Evolutionary conservation across 164 flowering plant genomes (phyloP).

Genomic region (Aristolochia fimbriata): DNA sequence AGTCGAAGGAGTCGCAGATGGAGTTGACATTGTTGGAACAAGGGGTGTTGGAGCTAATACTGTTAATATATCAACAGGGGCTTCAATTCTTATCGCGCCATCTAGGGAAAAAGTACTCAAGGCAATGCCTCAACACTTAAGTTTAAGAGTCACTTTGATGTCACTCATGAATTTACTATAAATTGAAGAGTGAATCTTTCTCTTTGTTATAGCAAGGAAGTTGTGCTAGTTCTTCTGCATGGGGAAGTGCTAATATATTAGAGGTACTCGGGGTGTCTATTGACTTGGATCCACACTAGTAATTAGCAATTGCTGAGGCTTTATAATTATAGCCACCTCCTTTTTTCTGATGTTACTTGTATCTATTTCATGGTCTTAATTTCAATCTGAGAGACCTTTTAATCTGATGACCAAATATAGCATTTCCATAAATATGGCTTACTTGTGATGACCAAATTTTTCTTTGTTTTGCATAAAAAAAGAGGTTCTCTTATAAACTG

Average conservation of each 20-base stretch:
- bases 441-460: too few species aligned
- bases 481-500: too few species aligned
- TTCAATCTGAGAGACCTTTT: too few species aligned
- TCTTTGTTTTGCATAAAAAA: too few species aligned
- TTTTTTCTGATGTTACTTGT: neutral
- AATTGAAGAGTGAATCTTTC: neutral
- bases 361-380: neutral
- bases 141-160: neutral
- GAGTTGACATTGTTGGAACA: slow-evolving; percentile 95
- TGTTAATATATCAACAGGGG: slow-evolving; percentile 92
- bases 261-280: slow-evolving; percentile 71
- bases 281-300: slow-evolving; percentile 51
- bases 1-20: slow-evolving; percentile 70
- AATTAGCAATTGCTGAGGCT: neutral
- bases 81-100: slow-evolving; percentile 89
- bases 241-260: slow-evolving; percentile 96
- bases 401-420: too few species aligned
- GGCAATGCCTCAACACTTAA: slow-evolving; percentile 24
- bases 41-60: slow-evolving; percentile 99
- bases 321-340: neutral
- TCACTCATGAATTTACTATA: neutral
- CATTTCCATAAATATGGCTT: too few species aligned
- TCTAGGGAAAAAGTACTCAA: slow-evolving; percentile 94
- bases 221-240: slow-evolving; percentile 94
- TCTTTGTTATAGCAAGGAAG: slow-evolving; percentile 80